Conservation (phyloP, 179 eudicot species). For the Heliamphora pulchella region DNA sequence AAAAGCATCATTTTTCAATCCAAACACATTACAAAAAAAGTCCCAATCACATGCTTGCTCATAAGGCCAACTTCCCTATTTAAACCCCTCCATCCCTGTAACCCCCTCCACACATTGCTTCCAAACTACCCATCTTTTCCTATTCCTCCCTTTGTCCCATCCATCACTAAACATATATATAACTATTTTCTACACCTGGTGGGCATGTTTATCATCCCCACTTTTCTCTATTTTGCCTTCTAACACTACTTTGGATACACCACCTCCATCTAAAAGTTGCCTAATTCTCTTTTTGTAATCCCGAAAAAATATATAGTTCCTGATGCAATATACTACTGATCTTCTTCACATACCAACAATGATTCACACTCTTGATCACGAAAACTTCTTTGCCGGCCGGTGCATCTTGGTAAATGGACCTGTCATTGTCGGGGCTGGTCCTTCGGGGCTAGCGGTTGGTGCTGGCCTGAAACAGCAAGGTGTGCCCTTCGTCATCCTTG, state of each 20-base stretch:
- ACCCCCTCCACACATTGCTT: constrained; percentile 55
- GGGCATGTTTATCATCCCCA: background rate
- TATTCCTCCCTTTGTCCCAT: constrained; percentile 19
- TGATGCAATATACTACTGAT: constrained; percentile 23
- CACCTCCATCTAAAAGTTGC: constrained; percentile 1
- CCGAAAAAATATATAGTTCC: background rate
- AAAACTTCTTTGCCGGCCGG: constrained; percentile 51
- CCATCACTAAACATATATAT: constrained; percentile 15
- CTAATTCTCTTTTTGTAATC: background rate
- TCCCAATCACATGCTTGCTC: constrained; percentile 35
- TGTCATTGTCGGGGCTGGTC: constrained; percentile 92
- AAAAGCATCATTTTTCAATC: constrained; percentile 26
- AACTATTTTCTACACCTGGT: constrained; percentile 9
- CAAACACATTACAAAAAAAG: constrained; percentile 5
- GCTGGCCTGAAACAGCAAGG: constrained; percentile 77
- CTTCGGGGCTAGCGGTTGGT: constrained; percentile 86
- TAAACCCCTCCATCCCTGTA: constrained; percentile 56
- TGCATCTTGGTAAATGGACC: constrained; percentile 93
- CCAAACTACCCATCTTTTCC: constrained; percentile 19
- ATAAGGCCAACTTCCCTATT: constrained; percentile 51
- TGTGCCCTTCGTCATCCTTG: constrained; percentile 80
- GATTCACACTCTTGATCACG: constrained; percentile 25
- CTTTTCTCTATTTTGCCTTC: background rate
- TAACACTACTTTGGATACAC: background rate
- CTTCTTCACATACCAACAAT: constrained; percentile 19